phyloP scores from a whole-genome alignment of 2,329 filamentous ascomycete genomes.

The Xylariales sp. region DNA sequence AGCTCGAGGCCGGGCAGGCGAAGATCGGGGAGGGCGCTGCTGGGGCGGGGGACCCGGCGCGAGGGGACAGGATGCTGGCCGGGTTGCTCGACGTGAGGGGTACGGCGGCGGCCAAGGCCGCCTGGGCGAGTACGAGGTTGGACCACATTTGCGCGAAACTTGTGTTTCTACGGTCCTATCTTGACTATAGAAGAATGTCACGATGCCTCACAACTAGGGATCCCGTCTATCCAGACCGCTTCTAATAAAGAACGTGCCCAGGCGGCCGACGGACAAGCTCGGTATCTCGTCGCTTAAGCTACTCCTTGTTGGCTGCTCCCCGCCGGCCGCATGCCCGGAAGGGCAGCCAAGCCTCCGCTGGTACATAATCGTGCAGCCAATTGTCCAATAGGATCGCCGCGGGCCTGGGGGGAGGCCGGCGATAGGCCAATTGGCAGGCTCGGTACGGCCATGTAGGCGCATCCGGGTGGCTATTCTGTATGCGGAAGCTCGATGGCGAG shows the following conservation, averaged over 20 bases:
- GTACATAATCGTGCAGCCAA: slow-evolving; percentile 21
- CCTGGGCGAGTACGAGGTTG: slow-evolving; percentile 29
- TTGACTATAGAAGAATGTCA: not conserved
- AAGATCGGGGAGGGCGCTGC: slow-evolving; percentile 32
- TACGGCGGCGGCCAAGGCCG: slow-evolving; percentile 34
- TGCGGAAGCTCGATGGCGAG: slow-evolving; percentile 31
- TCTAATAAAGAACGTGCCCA: not conserved
- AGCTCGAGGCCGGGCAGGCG: slow-evolving; percentile 46
- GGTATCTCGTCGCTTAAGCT: slow-evolving; percentile 14
- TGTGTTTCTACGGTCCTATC: not conserved
- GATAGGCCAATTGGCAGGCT: slow-evolving; percentile 21
- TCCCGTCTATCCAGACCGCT: not conserved
- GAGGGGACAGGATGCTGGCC: slow-evolving; percentile 33
- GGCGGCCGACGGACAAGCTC: not conserved
- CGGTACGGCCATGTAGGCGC: slow-evolving; percentile 2
- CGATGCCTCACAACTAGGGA: not conserved
- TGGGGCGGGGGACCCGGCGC: not conserved
- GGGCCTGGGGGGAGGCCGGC: not conserved
- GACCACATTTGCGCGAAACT: slow-evolving; percentile 33
- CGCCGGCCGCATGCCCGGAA: slow-evolving; percentile 24
- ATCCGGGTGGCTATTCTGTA: slow-evolving; percentile 21
- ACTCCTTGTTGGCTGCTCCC: slow-evolving; percentile 10
- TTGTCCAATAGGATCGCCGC: slow-evolving; percentile 24
- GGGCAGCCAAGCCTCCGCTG: slow-evolving; percentile 25
- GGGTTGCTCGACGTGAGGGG: slow-evolving; percentile 42